A percentile compares a stretch with the other conserved stretches of the same genome.
Conservation (phyloP, 1,139 yeast genomes). For the Pneumocystis carinii region DNA sequence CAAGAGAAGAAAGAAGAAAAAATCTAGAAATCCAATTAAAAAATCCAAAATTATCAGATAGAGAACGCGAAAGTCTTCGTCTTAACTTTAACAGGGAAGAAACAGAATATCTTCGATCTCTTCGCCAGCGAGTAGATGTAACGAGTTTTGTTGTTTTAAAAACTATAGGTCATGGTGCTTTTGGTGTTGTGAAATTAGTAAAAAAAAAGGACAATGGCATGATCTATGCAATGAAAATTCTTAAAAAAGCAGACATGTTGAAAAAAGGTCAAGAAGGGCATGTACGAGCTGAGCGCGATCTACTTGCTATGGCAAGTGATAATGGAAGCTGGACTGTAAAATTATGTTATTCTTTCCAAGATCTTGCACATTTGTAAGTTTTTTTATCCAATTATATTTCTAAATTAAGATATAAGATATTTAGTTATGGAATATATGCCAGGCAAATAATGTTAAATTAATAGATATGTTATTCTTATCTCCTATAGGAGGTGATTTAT, state of each 20-base stretch:
- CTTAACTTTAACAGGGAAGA: slow-evolving; percentile 4
- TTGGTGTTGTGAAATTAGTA: slow-evolving; percentile 11
- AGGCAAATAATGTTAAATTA: slow-evolving; percentile 29
- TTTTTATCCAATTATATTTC: slow-evolving; percentile 82
- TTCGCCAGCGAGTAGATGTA: slow-evolving; percentile 5
- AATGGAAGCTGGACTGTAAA: slow-evolving; percentile 7
- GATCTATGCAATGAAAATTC: slow-evolving; percentile 11
- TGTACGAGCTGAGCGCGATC: slow-evolving; percentile 37
- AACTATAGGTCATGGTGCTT: slow-evolving; percentile 11
- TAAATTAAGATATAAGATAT: slow-evolving; percentile 87
- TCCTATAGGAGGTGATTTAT: slow-evolving; percentile 43
- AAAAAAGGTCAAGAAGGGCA: slow-evolving; percentile 36
- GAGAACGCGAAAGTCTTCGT: slow-evolving; percentile 3
- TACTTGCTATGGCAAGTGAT: slow-evolving; percentile 8
- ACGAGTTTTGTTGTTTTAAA: slow-evolving; percentile 6
- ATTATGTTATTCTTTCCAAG: slow-evolving; percentile 9
- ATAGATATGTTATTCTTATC: slow-evolving; percentile 30
- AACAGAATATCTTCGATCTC: slow-evolving; percentile 6
- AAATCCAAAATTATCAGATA: not conserved
- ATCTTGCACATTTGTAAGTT: slow-evolving; percentile 65
- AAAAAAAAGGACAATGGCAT: slow-evolving; percentile 3
- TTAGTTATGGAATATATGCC: slow-evolving; percentile 94
- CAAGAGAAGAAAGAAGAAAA: slow-evolving; percentile 3
- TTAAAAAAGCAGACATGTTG: slow-evolving; percentile 10
- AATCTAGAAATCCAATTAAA: slow-evolving; percentile 5